These are phyloP conservation scores for Chaetomium strumarium DNA, from an alignment of 2,329 filamentous ascomycete species.

Conservation along the genomic window DNA sequence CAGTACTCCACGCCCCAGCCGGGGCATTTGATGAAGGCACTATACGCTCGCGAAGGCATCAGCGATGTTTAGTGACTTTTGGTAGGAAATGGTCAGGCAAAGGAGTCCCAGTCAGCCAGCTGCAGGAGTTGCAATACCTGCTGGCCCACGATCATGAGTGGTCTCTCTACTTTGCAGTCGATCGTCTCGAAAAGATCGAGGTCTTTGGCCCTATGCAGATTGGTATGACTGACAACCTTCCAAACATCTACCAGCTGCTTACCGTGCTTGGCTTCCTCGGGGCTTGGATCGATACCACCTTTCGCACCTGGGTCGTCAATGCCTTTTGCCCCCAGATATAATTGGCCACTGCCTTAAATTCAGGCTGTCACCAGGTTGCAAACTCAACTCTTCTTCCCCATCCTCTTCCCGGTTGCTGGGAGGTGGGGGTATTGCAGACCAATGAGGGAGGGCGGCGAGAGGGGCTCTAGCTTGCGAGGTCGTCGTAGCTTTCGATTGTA, in stretches of 20 bases:
- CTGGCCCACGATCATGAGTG: slow-evolving; percentile 10
- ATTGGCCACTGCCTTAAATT: neutral
- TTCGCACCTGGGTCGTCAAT: slow-evolving; percentile 10
- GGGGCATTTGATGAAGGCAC: neutral
- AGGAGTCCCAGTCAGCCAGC: too few relatives aligned
- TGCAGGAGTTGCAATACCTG: too few relatives aligned
- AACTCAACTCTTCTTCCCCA: slow-evolving; percentile 17
- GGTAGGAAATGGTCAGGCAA: too few relatives aligned
- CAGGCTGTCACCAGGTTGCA: slow-evolving; percentile 31
- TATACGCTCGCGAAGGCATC: neutral
- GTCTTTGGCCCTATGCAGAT: slow-evolving; percentile 10
- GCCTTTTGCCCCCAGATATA: slow-evolving; percentile 36
- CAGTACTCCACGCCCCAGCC: neutral
- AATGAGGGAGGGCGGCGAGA: too few relatives aligned
- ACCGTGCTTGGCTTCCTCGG: slow-evolving; percentile 7
- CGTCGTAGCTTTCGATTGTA: too few relatives aligned
- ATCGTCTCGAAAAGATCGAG: slow-evolving; percentile 12
- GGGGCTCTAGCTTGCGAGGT: too few relatives aligned
- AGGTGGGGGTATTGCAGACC: too few relatives aligned
- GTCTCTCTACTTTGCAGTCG: slow-evolving; percentile 16
- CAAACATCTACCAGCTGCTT: slow-evolving; percentile 14
- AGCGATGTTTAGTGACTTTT: too few relatives aligned
- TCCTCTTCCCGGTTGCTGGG: neutral
- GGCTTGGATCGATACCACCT: slow-evolving; percentile 12
- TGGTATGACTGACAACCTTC: slow-evolving; percentile 14